Base-by-base conservation (phyloP, 768 basidiomycete species). In the Baorangia bicolor region DNA sequence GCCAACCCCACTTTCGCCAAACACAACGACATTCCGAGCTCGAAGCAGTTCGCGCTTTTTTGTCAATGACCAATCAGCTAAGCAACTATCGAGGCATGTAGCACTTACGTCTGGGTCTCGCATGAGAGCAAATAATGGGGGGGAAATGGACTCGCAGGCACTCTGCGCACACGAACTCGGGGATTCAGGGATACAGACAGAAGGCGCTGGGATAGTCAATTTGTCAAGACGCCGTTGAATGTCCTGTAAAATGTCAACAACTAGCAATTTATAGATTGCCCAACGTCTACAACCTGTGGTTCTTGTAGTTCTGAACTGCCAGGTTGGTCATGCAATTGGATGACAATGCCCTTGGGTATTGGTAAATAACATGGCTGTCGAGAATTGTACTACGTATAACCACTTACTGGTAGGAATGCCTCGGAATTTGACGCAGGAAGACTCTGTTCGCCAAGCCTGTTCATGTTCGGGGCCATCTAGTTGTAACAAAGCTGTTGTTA, bases 1-100 rank as follows among this genome's bases (percentile, higher is more conserved):
- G 34, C 73, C 72, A 14, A 65, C 50, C 11, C 77, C 75, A 7
- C 69, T 69, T 55, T 77, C 73, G 7, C 78, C 77, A 51, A 78
- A 78, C 7, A 78, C 46, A 28, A 78, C 64, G 37, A 77, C 47
- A 53, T 78, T 78, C 33, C 62, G 65, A 48, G 48, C 18, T 37
- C 37, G 62, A 42, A 11, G 48, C 16, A 11, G 37, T 14, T 33
- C 27, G 23, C 20, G 27, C 65, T 66, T 56, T 35, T 50, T 55
- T 45, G 38, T 57, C 41, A 46, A 11, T 14, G 41, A 35, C 27
- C 9, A 44, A 27, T 57, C 34, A 45, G 45, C 23, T 20, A 13
- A 13, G 6, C 9, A n/a, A 44, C 28, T 27, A 39, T 35, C 12
- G 25, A 33, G 14, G 20, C 12, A 31, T 18, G 23, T 23, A 44